Base-by-base conservation (phyloP, 192 early-diverging fungal genomes). In the Hyaloraphidium curvatum region DNA sequence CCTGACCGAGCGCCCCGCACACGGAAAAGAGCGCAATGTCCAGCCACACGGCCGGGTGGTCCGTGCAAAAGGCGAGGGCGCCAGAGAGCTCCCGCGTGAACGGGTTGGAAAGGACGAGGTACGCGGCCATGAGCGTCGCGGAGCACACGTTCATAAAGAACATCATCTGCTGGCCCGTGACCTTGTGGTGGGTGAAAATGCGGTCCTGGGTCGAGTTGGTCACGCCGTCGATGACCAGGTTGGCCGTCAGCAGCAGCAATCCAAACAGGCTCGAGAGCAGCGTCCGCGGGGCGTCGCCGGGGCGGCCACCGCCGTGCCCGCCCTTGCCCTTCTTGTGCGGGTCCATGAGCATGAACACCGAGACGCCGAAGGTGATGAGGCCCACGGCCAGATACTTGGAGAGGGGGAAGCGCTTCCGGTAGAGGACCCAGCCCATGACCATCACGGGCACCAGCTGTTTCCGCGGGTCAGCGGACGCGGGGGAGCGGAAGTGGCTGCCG, bases 141-240 rank as follows among this genome's bases (percentile, higher is more conserved):
- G 83, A 79, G 65, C 83, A 77, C 19, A 81, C 55, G 62, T 96
- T 98, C 90, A 98, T 91, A 60, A 73, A 84, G 53, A 88, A 79
- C 94, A 98, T 98, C 91, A 98, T 94, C 40, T 86, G 82, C 61
- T 87, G 80, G 25, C 90, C 89, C 0, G 79, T 72, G 22, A 89
- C 79, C 41, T 77, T 75, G 70, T 79, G 84, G 39, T 75, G 78
- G 28, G 79, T 74, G 65, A 92, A 91, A 29, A 96, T 79, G 55
- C 88, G 82, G 66, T 98, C 94, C 72, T 98, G 94, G 0, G 87
- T 87, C 31, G 91, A 83, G 73, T 94, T 94, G 30, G 83, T 88
- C n/a, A 84, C 71, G 23, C 94, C 94, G 69, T 98, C 94, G 43
- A 98, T 72, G 2, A 79, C 63, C 39, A 96, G 73, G 68, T 91